Evolutionary conservation across 148 eudicot genomes (phyloP), one percentile per base, ranked within the genome.

Genomic region (Chenopodium quinoa): DNA sequence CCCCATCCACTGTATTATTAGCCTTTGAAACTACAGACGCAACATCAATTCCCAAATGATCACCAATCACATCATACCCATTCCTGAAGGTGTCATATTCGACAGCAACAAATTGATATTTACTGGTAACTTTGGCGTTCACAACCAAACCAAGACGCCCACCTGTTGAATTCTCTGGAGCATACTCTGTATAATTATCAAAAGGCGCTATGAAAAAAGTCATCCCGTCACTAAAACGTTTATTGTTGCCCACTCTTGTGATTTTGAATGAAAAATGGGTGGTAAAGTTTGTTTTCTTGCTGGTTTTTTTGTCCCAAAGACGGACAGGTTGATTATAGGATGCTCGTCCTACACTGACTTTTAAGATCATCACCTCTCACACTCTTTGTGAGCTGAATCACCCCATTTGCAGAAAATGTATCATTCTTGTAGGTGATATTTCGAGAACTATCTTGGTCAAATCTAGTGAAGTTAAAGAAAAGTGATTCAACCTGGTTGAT

Each of bases 31-130:
- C 75, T 31, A 87, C 81, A 7, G 90, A 89, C 54, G 86, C 84
- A 29, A 86, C 81, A 69, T 84, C 70, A 25, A 89, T 89, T 13
- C 92, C 90, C 2, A 89, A 86, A 73, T 89, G 92, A 82, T 84
- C 79, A 60, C 67, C 9, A 32, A 73, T 64, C 27, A 88, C 86
- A 81, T 89, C 90, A 85, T 81, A 89, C 34, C 4, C 0, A 78
- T 89, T 85, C 13, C 12, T 1, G 67, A 32, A 86, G 10, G 78
- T 76, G 66, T 88, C 91, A 29, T 87, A 89, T 79, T 89, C 91
- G 44, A 89, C 86, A 8, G 87, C 87, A 78, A 89, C 86, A 52
- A 87, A 75, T 9, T 29, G 75, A 52, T 86, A 84, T 4, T 69
- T 34, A 16, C 27, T 17, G n/a, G 80, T 64, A 32, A 50, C 34